Percentiles rank a stretch among this genome's conserved stretches.
Evolutionary conservation across 768 basidiomycete genomes (phyloP).

Genomic region (Rhodocollybia butyracea): DNA sequence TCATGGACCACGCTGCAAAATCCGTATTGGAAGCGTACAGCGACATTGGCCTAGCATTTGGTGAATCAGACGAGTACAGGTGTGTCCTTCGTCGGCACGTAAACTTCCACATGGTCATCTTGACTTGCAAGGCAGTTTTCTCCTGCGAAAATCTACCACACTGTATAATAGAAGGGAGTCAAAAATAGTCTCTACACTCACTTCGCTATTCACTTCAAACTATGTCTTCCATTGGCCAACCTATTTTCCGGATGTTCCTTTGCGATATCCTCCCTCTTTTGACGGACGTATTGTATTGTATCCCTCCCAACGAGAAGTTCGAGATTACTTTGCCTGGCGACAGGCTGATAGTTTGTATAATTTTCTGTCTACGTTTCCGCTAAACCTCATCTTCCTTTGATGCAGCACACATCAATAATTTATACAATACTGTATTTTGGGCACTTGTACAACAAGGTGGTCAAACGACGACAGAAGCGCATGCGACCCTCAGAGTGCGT

Average conservation of each 20-base stretch:
- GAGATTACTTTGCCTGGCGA: slow-evolving; percentile 95
- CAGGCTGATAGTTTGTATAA: slow-evolving; percentile 84
- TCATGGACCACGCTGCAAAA: slow-evolving; percentile 91
- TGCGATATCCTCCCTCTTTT: slow-evolving; percentile 87
- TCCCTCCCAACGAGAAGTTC: slow-evolving; percentile 64
- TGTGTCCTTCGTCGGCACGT: slow-evolving; percentile 18
- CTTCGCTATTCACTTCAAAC: slow-evolving; percentile 85
- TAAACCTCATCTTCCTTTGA: slow-evolving; percentile 13
- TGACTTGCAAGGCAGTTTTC: slow-evolving; percentile 55
- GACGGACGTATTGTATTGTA: slow-evolving; percentile 88
- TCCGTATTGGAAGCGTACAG: slow-evolving; percentile 78
- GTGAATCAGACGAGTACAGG: slow-evolving; percentile 98
- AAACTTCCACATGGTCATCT: neutral
- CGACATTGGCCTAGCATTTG: slow-evolving; percentile 86
- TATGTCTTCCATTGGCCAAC: slow-evolving; percentile 85
- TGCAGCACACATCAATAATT: slow-evolving; percentile 93
- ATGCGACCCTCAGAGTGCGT: slow-evolving; percentile 70
- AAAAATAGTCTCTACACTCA: slow-evolving; percentile 82
- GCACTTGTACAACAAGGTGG: slow-evolving; percentile 85
- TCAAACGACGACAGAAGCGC: slow-evolving; percentile 74
- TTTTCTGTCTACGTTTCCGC: neutral
- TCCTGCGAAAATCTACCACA: slow-evolving; percentile 69
- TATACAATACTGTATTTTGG: slow-evolving; percentile 97
- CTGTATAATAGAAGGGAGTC: slow-evolving; percentile 84
- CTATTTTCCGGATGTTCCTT: slow-evolving; percentile 70